Evolutionary conservation across 2,329 filamentous ascomycete species (phyloP).

Genomic region (Cladosporium sp.): DNA sequence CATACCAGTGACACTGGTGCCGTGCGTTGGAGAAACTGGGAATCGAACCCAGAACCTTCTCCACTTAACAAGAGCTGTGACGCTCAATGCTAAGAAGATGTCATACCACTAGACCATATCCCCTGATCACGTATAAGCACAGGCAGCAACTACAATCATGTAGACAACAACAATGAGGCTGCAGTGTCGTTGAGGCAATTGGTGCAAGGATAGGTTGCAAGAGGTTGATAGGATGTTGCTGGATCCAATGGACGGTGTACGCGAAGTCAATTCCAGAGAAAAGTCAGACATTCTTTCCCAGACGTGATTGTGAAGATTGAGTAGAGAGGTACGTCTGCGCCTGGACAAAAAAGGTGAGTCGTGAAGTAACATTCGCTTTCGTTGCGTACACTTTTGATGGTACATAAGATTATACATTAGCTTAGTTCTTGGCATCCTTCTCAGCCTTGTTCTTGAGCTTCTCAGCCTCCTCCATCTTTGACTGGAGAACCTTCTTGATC

Average conservation of each 20-base stretch:
- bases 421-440: conserved; percentile 17
- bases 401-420: conserved; percentile 8
- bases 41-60: neutral
- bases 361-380: neutral
- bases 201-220: neutral
- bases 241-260: too few relatives aligned
- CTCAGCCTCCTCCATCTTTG: conserved; percentile 58
- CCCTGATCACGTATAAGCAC: neutral
- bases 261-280: too few relatives aligned
- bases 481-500: conserved; percentile 63
- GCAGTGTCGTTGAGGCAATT: too few relatives aligned
- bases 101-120: neutral
- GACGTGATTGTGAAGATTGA: neutral
- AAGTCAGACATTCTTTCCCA: neutral
- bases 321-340: neutral
- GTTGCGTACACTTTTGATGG: neutral
- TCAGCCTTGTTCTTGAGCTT: conserved; percentile 53
- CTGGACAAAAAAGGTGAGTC: neutral
- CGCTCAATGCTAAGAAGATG: neutral
- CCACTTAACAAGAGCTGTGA: neutral
- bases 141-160: neutral
- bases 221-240: too few relatives aligned
- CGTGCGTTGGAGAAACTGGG: neutral
- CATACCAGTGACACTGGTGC: neutral
- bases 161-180: neutral